A percentile compares a stretch with the other conserved stretches of the same genome.
Conservation (phyloP, 345 rosid genomes). For the Syzygium aqueum region DNA sequence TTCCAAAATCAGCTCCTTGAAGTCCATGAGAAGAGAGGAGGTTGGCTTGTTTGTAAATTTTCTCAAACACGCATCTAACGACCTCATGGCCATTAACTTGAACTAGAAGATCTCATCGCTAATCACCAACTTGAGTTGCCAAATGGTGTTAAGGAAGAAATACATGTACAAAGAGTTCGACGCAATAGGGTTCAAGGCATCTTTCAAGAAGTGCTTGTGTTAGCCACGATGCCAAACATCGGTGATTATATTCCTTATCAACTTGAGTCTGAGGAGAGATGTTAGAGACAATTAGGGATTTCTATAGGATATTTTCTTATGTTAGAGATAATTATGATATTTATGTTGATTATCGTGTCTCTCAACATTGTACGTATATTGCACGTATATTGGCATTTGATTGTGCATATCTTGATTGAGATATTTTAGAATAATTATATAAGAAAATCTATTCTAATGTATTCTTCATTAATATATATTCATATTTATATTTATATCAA, state of each 20-base stretch:
- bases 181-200: conserved; percentile 28
- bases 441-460: too few relatives aligned
- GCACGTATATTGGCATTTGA: too few relatives aligned
- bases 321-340: too few relatives aligned
- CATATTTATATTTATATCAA: too few relatives aligned
- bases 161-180: conserved; percentile 16
- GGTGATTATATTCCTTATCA: conserved; percentile 21
- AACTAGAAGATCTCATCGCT: conserved; percentile 18
- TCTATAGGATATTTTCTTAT: too few relatives aligned
- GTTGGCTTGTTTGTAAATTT: conserved; percentile 13
- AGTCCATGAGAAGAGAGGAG: conserved; percentile 21
- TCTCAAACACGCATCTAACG: conserved; percentile 4
- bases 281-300: too few relatives aligned
- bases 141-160: conserved; percentile 49
- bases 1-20: conserved; percentile 22
- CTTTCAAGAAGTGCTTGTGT: conserved; percentile 23
- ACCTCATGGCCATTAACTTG: conserved; percentile 18
- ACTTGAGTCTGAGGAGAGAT: too few relatives aligned
- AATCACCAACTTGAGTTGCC: conserved; percentile 20
- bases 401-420: too few relatives aligned
- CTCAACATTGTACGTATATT: too few relatives aligned
- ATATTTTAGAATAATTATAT: too few relatives aligned
- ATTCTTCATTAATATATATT: too few relatives aligned
- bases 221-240: conserved; percentile 23
- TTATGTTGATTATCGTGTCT: too few relatives aligned